Evolutionary conservation across 2,329 filamentous ascomycete genomes (phyloP), one percentile per base, ranked within the genome.

Genomic region (Claviceps paspali): DNA sequence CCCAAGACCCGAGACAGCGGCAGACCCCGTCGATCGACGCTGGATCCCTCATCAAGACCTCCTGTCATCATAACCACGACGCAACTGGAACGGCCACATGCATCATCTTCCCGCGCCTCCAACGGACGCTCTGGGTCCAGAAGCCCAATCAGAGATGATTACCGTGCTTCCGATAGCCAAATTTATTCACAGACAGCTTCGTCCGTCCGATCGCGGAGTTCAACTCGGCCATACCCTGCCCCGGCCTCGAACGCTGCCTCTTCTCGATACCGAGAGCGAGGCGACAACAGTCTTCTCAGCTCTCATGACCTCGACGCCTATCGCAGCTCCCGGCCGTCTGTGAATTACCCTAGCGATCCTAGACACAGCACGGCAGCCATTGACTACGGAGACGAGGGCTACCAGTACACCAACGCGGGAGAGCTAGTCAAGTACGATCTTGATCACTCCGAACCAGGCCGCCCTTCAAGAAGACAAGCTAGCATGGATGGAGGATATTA

Each of bases 381-480:
- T 31, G 67, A 71, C 43, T 74, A 73, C 43, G 70, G 68, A 10
- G 68, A 71, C 22, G 68, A 75, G 33, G 73, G 68, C 7, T 79
- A 72, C 47, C 70, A 75, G 46, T 79, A 79, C 47, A 78, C 74
- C 7, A 76, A 73, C 41, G 72, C 73, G 11, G 66, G 70, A 43
- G 73, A 78, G 38, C 52, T 79, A 35, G 73, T 69, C 26, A 62
- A 68, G 35, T 78, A 78, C 46, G 75, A 79, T 49, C 55, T 79
- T 21, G 68, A 73, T 40, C 64, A 75, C 40, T 56, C 63, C 22
- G 59, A 56, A 21, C 59, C 61, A 4, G 51, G 60, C 23, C 55
- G 55, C 35, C 52, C 32, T 9, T 35, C 54, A 30, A 52, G 56
- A 29, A 61, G 70, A 14, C 67, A 65, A 21, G 71, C 76, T 33